phyloP scores from a whole-genome alignment of 768 basidiomycete species.

The Tricholoma hemisulphureum region DNA sequence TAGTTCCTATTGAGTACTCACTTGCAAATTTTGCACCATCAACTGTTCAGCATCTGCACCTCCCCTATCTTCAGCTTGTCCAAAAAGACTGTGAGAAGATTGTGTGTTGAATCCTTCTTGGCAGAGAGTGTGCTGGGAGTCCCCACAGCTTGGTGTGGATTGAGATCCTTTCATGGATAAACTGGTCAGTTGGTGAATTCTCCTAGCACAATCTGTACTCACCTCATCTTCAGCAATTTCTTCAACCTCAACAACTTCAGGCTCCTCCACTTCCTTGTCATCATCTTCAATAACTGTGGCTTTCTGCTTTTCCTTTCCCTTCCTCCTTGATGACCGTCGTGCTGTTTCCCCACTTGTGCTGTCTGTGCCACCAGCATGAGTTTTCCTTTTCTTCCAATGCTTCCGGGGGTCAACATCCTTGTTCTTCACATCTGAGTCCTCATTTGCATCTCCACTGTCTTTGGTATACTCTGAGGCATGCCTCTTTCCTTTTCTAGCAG shows the following conservation, averaged over 20 bases:
- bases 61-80: background rate
- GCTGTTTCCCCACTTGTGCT: background rate
- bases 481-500: background rate
- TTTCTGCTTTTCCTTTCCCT: background rate
- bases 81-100: background rate
- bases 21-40: background rate
- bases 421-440: too few relatives aligned
- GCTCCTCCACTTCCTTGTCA: background rate
- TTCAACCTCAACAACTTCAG: background rate
- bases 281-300: too few relatives aligned
- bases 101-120: slow-evolving; percentile 1
- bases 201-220: background rate
- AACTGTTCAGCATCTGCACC: background rate
- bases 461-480: background rate
- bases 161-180: background rate
- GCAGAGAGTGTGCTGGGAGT: background rate
- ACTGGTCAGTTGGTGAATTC: background rate
- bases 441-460: background rate
- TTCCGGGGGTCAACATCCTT: background rate
- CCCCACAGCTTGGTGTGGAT: background rate
- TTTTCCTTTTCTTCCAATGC: background rate
- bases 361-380: background rate
- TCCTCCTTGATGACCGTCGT: background rate
- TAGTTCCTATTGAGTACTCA: background rate
- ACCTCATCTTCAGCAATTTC: background rate